Evolutionary conservation across 768 basidiomycete species (phyloP).

Genomic region (Suillus paluster): DNA sequence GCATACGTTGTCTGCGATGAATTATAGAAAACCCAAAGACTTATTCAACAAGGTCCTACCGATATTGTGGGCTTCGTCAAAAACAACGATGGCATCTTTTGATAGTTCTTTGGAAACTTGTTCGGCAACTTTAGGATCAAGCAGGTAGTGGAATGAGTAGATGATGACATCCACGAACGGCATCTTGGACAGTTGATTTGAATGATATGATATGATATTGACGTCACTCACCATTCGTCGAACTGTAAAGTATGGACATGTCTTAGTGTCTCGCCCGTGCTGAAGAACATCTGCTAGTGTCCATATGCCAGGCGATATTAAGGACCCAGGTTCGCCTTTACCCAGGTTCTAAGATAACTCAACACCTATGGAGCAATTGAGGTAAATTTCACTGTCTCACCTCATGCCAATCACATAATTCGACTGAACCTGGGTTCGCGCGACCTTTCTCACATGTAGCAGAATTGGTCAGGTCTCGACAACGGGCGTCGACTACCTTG

Average conservation of each 20-base stretch:
- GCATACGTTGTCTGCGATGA: conserved; percentile 86
- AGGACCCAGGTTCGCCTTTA: conserved; percentile 76
- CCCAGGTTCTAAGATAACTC: conserved; percentile 68
- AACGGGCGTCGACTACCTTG: conserved; percentile 94
- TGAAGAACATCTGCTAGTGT: conserved; percentile 92
- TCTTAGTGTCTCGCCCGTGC: conserved; percentile 81
- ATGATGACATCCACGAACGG: conserved; percentile 95
- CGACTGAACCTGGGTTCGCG: conserved; percentile 86
- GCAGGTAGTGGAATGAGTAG: conserved; percentile 98
- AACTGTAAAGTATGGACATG: conserved; percentile 96
- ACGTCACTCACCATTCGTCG: conserved; percentile 82
- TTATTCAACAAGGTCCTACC: conserved; percentile 48
- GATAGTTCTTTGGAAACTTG: conserved; percentile 98
- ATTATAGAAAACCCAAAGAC: conserved; percentile 8
- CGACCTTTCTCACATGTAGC: conserved; percentile 82
- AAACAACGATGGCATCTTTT: conserved; percentile 98
- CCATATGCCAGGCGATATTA: conserved; percentile 88
- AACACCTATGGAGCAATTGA: conserved; percentile 8
- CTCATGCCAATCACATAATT: conserved; percentile 95
- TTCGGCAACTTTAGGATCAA: conserved; percentile 98
- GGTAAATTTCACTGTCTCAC: conserved; percentile 46
- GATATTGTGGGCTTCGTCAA: conserved; percentile 99
- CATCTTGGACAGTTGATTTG: conserved; percentile 59
- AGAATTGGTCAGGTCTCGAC: conserved; percentile 92
- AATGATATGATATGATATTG: conserved; percentile 1